Percentiles rank a stretch among this genome's conserved stretches.
Evolutionary conservation across 2,329 filamentous ascomycete species (phyloP).

Genomic region (Cladophialophora yegresii): DNA sequence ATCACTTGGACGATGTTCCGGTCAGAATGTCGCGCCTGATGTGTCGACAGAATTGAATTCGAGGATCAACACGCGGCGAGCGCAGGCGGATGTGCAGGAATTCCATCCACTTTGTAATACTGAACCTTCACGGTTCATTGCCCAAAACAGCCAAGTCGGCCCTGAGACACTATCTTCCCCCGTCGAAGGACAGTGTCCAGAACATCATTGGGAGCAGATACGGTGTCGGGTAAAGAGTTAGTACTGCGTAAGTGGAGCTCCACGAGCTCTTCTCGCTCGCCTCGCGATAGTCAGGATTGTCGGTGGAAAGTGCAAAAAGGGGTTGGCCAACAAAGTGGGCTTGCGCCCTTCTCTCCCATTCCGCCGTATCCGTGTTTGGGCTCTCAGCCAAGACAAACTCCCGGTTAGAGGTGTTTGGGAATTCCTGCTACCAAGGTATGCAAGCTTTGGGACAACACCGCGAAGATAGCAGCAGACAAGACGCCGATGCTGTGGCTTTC

Average conservation of each 20-base stretch:
- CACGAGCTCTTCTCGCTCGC: not conserved
- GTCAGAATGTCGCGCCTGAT: not conserved
- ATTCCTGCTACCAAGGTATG: not conserved
- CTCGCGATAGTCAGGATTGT: not conserved
- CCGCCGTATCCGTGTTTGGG: not conserved
- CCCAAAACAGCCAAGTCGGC: not conserved
- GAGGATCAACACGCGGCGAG: not conserved
- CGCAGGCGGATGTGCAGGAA: not conserved
- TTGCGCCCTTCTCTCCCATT: not conserved
- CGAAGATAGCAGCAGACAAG: not conserved
- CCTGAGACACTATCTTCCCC: conserved; percentile 1
- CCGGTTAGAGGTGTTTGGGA: not conserved
- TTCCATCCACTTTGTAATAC: not conserved
- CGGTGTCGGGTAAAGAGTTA: conserved; percentile 2
- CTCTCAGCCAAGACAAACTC: conserved; percentile 4
- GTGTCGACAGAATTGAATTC: not conserved
- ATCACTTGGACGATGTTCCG: not conserved
- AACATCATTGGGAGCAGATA: conserved; percentile 1
- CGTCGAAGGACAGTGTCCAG: not conserved
- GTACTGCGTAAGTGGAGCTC: conserved; percentile 6
- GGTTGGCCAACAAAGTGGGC: conserved; percentile 6
- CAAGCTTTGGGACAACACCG: not conserved
- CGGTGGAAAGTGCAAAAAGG: conserved; percentile 10
- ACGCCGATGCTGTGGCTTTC: not conserved
- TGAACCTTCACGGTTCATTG: not conserved